Conservation (phyloP, 352 stramenopile species). For the Aphanomyces astaci region DNA sequence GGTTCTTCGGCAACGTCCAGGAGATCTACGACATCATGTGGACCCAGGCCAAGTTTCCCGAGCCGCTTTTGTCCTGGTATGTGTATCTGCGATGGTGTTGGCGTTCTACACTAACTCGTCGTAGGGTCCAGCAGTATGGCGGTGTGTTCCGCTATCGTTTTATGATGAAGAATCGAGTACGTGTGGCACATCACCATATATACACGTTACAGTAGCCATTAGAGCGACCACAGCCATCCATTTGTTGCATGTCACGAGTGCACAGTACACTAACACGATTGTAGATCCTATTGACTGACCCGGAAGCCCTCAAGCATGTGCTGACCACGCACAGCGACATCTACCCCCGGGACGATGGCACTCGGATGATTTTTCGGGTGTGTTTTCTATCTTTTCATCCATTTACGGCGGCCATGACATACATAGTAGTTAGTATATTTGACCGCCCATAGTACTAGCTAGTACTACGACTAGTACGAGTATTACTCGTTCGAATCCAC, state of each 20-base stretch:
- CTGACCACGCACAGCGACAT: background rate
- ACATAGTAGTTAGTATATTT: no score
- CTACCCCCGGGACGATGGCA: background rate
- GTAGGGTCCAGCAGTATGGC: conserved; percentile 14
- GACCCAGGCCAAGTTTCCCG: conserved; percentile 4
- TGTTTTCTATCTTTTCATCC: background rate
- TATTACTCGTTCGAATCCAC: background rate
- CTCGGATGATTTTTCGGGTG: background rate
- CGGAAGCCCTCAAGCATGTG: conserved; percentile 10
- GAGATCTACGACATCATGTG: conserved; percentile 18
- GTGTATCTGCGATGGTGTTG: background rate
- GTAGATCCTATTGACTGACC: conserved; percentile 3
- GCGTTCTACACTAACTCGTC: background rate
- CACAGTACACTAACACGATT: background rate
- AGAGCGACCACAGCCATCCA: background rate
- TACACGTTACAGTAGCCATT: background rate
- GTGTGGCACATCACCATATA: background rate
- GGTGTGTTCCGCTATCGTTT: conserved; percentile 7
- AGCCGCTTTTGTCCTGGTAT: conserved; percentile 13
- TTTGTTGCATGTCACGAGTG: no score
- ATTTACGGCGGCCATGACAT: background rate
- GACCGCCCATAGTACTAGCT: no score
- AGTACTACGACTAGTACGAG: no score
- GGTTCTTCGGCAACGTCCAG: conserved; percentile 16
- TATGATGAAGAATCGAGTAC: conserved; percentile 7